Conservation (phyloP, 495 filamentous ascomycete species). For the Aspergillus baeticus region DNA sequence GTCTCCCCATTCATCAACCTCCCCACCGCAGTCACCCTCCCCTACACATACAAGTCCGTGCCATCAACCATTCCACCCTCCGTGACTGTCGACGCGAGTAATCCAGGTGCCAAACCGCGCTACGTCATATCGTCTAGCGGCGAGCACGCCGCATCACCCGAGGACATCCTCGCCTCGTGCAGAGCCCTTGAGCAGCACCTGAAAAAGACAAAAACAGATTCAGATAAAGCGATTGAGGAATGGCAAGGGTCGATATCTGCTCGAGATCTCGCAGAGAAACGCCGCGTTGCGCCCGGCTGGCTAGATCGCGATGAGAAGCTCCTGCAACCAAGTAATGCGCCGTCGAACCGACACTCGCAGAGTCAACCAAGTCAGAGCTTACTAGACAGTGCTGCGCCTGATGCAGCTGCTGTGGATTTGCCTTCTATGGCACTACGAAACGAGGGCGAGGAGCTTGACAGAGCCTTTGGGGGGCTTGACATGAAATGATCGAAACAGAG, state of each 20-base stretch:
- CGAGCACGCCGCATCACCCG: conserved; percentile 75
- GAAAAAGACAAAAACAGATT: conserved; percentile 58
- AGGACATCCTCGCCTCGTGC: conserved; percentile 79
- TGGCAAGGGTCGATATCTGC: conserved; percentile 72
- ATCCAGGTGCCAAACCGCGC: conserved; percentile 47
- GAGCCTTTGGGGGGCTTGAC: conserved; percentile 76
- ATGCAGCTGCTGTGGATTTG: conserved; percentile 35
- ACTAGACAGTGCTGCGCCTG: conserved; percentile 44
- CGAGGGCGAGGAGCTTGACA: conserved; percentile 80
- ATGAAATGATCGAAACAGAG: conserved; percentile 37
- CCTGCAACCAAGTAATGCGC: conserved; percentile 60
- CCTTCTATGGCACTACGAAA: conserved; percentile 50
- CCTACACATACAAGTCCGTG: conserved; percentile 91
- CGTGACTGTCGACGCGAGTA: conserved; percentile 52
- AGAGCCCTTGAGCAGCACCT: conserved; percentile 74
- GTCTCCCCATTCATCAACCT: conserved; percentile 94
- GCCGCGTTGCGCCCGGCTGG: conserved; percentile 90
- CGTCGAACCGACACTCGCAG: conserved; percentile 5
- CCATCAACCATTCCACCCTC: conserved; percentile 82
- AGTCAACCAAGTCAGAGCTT: conserved; percentile 41
- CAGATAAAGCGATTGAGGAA: conserved; percentile 60
- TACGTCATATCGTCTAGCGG: conserved; percentile 72
- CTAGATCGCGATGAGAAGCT: conserved; percentile 85
- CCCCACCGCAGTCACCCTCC: conserved; percentile 84
- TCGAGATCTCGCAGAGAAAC: conserved; percentile 86